These are phyloP conservation scores for Diplodia corticola DNA, from an alignment of 2,329 filamentous ascomycete genomes.

Conservation along the genomic window DNA sequence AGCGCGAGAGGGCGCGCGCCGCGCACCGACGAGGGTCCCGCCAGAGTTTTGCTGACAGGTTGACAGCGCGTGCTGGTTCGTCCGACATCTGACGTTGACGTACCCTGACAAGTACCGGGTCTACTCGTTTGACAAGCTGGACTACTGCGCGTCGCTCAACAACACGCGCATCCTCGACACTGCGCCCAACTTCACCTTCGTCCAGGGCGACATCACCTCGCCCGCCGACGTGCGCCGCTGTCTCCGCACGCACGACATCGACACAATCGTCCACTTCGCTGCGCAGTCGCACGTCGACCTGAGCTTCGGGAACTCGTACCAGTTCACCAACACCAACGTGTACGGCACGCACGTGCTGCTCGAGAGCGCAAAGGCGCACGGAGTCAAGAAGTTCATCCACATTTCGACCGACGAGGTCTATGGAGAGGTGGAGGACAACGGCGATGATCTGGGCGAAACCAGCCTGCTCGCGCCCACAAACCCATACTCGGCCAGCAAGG, in stretches of 20 bases:
- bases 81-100: constrained; percentile 72
- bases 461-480: constrained; percentile 78
- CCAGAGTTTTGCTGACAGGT: constrained; percentile 25
- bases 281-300: constrained; percentile 84
- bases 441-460: constrained; percentile 70
- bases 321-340: constrained; percentile 79
- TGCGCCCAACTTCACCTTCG: constrained; percentile 73
- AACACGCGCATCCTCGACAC: constrained; percentile 71
- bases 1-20: constrained; percentile 14
- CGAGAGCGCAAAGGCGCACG: constrained; percentile 72
- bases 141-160: constrained; percentile 79
- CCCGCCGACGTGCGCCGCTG: constrained; percentile 69
- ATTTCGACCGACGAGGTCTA: constrained; percentile 86
- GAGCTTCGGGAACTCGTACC: constrained; percentile 79
- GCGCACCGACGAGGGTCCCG: background rate
- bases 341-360: constrained; percentile 81
- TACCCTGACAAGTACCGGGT: constrained; percentile 76
- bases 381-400: constrained; percentile 73
- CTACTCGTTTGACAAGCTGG: constrained; percentile 80
- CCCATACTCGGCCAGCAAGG: constrained; percentile 78
- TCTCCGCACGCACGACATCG: constrained; percentile 69
- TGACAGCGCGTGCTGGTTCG: constrained; percentile 75
- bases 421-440: constrained; percentile 72
- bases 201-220: constrained; percentile 76
- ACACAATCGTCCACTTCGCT: constrained; percentile 81